Evolutionary conservation across 2,329 filamentous ascomycete species (phyloP).

Genomic region (Rugonectria rugulosa): DNA sequence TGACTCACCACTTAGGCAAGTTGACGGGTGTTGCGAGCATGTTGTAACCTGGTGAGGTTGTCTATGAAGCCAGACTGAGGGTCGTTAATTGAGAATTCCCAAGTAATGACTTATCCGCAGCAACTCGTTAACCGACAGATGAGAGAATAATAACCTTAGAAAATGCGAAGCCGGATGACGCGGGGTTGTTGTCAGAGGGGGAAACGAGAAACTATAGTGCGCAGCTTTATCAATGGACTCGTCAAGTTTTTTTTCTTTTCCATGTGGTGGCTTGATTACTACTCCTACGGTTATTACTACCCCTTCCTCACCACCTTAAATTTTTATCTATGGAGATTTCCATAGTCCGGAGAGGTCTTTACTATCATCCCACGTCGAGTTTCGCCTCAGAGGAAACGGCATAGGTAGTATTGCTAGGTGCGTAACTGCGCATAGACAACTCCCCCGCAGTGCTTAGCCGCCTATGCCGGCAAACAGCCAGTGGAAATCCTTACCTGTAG

Average conservation of each 20-base stretch:
- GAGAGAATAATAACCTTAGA: no score
- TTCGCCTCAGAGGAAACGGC: no score
- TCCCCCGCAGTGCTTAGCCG: no score
- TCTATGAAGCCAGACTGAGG: background rate
- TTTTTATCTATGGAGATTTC: conserved; percentile 11
- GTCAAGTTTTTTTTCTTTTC: background rate
- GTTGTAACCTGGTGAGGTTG: no score
- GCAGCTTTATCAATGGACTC: background rate
- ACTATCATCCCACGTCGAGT: no score
- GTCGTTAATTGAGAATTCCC: no score
- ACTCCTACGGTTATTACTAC: conserved; percentile 1
- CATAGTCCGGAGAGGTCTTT: conserved; percentile 2
- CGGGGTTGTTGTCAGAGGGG: conserved; percentile 6
- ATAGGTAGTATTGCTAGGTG: no score
- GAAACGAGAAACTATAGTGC: conserved; percentile 10
- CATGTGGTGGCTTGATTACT: conserved; percentile 16
- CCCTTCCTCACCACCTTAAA: background rate
- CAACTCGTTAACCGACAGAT: no score
- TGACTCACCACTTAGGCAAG: conserved; percentile 64
- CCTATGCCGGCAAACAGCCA: no score
- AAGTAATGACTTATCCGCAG: no score
- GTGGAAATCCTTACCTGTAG: no score
- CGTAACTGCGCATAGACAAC: no score
- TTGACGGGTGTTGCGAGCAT: conserved; percentile 63
- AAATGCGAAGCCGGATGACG: conserved; percentile 4